phyloP scores from a whole-genome alignment of 2,329 filamentous ascomycete species.

The Fusarium devonianum region DNA sequence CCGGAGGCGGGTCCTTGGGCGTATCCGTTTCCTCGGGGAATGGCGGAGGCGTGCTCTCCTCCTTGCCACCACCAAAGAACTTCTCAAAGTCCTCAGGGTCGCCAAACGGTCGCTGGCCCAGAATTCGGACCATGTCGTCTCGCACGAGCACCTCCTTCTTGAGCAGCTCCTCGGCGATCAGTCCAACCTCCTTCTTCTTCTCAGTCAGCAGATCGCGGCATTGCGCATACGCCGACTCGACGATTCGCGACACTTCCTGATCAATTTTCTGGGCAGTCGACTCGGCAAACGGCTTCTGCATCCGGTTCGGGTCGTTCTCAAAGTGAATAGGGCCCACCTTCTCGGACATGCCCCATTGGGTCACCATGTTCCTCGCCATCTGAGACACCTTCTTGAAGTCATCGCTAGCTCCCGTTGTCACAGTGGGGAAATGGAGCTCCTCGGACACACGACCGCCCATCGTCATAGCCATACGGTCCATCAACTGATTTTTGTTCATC shows the following conservation, averaged over 20 bases:
- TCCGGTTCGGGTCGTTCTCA: slow-evolving; percentile 79
- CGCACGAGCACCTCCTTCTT: slow-evolving; percentile 89
- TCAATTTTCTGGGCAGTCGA: slow-evolving; percentile 93
- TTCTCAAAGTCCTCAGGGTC: slow-evolving; percentile 89
- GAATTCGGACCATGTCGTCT: slow-evolving; percentile 89
- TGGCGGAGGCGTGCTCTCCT: slow-evolving; percentile 65
- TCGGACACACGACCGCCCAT: slow-evolving; percentile 94
- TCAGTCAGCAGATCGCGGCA: slow-evolving; percentile 83
- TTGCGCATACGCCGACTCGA: slow-evolving; percentile 90
- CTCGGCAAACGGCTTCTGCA: slow-evolving; percentile 96
- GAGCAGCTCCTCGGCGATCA: slow-evolving; percentile 92
- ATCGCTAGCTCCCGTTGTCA: slow-evolving; percentile 92
- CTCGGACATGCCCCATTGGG: slow-evolving; percentile 97
- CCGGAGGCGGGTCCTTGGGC: slow-evolving; percentile 45
- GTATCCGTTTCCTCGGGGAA: slow-evolving; percentile 56
- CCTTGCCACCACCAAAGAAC: slow-evolving; percentile 77
- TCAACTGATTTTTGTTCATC: slow-evolving; percentile 93
- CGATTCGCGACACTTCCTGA: slow-evolving; percentile 85
- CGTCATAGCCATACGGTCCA: slow-evolving; percentile 99
- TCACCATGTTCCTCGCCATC: slow-evolving; percentile 97
- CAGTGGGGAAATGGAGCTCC: slow-evolving; percentile 95
- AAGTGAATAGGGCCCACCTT: slow-evolving; percentile 95
- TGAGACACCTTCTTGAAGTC: slow-evolving; percentile 98
- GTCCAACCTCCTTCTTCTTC: slow-evolving; percentile 87
- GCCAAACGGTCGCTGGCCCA: slow-evolving; percentile 84